phyloP scores from a whole-genome alignment of 2,329 filamentous ascomycete genomes.

The Penicillium sp. region DNA sequence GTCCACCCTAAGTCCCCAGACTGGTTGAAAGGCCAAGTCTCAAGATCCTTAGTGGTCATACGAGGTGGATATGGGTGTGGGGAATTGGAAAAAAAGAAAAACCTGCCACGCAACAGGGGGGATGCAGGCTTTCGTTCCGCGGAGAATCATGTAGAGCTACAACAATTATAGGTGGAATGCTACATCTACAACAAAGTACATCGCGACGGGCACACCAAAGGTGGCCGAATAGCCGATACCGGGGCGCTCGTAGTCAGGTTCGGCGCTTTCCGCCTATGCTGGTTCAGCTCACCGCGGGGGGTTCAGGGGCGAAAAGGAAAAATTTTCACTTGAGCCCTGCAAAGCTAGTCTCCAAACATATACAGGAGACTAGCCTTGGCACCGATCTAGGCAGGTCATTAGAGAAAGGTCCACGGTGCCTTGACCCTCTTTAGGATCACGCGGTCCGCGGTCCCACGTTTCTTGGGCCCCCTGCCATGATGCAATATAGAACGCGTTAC shows the following conservation, averaged over 20 bases:
- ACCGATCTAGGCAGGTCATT: conserved; percentile 1
- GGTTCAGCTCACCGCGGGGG: conserved; percentile 18
- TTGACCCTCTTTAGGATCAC: neutral
- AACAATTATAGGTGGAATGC: neutral
- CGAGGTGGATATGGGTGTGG: neutral
- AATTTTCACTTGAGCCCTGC: neutral
- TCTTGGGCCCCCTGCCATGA: conserved; percentile 1
- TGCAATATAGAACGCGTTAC: conserved; percentile 3
- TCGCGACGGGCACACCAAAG: neutral
- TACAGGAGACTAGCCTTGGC: neutral
- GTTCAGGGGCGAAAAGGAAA: conserved; percentile 9
- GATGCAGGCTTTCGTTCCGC: neutral
- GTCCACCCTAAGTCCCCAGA: conserved; percentile 12
- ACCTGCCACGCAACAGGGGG: neutral
- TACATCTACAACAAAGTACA: neutral
- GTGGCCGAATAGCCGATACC: conserved; percentile 19
- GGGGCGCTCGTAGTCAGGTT: neutral
- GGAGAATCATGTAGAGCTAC: neutral
- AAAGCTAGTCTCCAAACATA: neutral
- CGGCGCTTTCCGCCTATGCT: conserved; percentile 12
- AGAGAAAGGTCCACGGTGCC: neutral
- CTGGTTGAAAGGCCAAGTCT: neutral
- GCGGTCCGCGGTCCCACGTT: neutral
- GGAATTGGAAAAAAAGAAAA: neutral
- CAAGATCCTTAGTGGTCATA: neutral